Base-by-base conservation (phyloP, 352 stramenopile species). In the Globisporangium radiosum region DNA sequence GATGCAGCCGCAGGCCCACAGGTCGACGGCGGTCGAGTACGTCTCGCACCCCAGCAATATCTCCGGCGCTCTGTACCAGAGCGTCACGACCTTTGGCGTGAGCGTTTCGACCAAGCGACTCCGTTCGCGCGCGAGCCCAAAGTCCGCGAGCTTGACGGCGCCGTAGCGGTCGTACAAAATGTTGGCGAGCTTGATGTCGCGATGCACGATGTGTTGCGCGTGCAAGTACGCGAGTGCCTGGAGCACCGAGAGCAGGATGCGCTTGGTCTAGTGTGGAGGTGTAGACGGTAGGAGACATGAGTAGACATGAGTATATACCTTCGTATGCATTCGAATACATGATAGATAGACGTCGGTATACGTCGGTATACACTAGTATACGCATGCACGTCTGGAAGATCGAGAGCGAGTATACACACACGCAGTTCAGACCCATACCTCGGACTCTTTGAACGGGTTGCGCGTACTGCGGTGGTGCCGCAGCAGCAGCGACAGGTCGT, bases 171-270 rank as follows among this genome's bases (percentile, higher is more conserved):
- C 87, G 54, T 98, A 96, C 7, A 98, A 73, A 54, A 98, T 87
- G 64, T 98, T 98, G 40, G 71, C 88, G 15, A 95, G 94, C 73
- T 98, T 98, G 66, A 98, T 86, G 70, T 98, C 95, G 33, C 94
- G 83, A 65, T 98, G 94, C 15, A 98, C 57, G 7, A 83, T 45
- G 54, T 83, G 91, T 56, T 90, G 73, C 19, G 64, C 42, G 62
- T 98, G 94, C 40, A 98, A 81, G 60, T 78, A 73, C 44, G 71
- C 54, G 17, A 85, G 52, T 5, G 81, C 92, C 13, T 79, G 71
- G 0, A 98, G 62, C 6, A 98, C 72, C 62, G 97, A 94, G 62
- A 87, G 66, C 81, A 98, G 85, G 42, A 98, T 85, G 33, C 79
- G 78, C 70, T 98, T 98, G 9, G 52, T 39, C 65, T 47, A 47